phyloP scores from a whole-genome alignment of 2,329 filamentous ascomycete species.

The Penicillium griseofulvum region DNA sequence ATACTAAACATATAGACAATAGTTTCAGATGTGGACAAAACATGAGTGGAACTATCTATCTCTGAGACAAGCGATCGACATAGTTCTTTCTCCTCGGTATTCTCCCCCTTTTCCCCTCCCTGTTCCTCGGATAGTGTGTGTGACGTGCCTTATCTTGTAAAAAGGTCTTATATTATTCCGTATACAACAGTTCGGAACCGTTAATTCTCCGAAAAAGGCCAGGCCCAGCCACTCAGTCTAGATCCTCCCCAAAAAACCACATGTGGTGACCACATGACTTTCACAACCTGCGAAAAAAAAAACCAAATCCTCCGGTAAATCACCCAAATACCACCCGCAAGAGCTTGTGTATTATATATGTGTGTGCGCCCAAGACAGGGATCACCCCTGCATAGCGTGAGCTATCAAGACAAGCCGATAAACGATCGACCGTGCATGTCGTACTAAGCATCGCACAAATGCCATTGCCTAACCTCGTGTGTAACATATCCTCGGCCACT shows the following conservation, averaged over 20 bases:
- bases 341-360: background rate
- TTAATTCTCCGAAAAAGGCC: background rate
- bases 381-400: background rate
- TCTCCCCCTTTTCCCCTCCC: background rate
- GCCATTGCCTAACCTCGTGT: background rate
- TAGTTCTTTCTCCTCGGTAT: background rate
- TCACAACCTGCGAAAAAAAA: background rate
- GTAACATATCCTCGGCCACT: background rate
- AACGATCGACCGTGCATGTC: background rate
- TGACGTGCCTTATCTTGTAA: background rate
- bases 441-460: slow-evolving; percentile 2
- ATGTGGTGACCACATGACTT: slow-evolving; percentile 3
- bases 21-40: slow-evolving; percentile 12
- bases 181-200: background rate
- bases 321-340: background rate
- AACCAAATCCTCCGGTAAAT: background rate
- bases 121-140: background rate
- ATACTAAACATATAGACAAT: slow-evolving; percentile 1
- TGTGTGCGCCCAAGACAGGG: background rate
- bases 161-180: background rate
- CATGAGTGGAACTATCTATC: slow-evolving; percentile 1
- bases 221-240: background rate
- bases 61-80: slow-evolving; percentile 10
- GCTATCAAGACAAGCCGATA: background rate
- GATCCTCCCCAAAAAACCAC: background rate